phyloP scores from a whole-genome alignment of 2,329 filamentous ascomycete species.

The Botrytis byssoidea region DNA sequence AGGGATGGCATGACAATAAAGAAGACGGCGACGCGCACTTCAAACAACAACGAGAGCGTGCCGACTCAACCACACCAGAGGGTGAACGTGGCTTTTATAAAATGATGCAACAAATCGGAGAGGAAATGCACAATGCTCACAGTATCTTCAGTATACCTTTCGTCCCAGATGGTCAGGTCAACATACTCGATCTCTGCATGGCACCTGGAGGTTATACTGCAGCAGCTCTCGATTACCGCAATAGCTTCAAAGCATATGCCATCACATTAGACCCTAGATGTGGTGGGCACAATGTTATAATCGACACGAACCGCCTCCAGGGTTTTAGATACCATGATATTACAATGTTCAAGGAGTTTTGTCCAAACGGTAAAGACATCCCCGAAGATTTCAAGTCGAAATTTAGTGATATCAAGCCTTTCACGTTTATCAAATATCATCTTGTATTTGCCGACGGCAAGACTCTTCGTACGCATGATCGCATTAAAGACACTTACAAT shows the following conservation, averaged over 20 bases:
- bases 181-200: conserved; percentile 36
- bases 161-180: conserved; percentile 8
- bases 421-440: conserved; percentile 30
- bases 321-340: conserved; percentile 23
- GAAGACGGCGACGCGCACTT: conserved; percentile 46
- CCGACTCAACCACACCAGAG: conserved; percentile 40
- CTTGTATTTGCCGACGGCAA: conserved; percentile 35
- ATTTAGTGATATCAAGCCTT: conserved; percentile 27
- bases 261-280: conserved; percentile 28
- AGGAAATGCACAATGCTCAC: conserved; percentile 42
- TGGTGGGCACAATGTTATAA: conserved; percentile 31
- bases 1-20: conserved; percentile 47
- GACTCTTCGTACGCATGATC: conserved; percentile 33
- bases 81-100: conserved; percentile 40
- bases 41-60: conserved; percentile 40
- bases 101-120: conserved; percentile 46
- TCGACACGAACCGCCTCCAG: conserved; percentile 4
- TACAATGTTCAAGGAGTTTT: conserved; percentile 30
- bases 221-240: conserved; percentile 14
- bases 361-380: conserved; percentile 21
- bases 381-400: conserved; percentile 19
- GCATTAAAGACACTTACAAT: conserved; percentile 18
- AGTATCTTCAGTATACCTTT: conserved; percentile 18
- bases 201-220: conserved; percentile 29
- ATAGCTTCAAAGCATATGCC: conserved; percentile 22